phyloP scores from a whole-genome alignment of 441 rosid species.

The Erysimum cheiri region DNA sequence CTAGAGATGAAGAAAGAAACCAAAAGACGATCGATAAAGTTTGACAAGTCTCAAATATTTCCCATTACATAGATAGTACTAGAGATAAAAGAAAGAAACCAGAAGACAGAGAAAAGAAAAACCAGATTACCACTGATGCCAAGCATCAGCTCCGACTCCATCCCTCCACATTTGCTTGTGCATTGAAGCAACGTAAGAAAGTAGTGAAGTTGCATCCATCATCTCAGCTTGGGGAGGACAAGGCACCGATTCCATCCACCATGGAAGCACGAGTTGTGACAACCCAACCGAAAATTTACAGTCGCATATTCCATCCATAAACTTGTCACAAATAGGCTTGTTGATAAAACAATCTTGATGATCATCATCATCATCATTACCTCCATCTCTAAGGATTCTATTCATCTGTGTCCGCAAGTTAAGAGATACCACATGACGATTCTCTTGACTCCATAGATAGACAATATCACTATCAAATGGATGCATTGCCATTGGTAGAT shows the following conservation, averaged over 20 bases:
- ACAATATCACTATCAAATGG: slow-evolving; percentile 5
- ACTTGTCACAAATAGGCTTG: background rate
- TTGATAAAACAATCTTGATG: background rate
- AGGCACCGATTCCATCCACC: slow-evolving; percentile 13
- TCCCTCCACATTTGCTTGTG: background rate
- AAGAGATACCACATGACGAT: background rate
- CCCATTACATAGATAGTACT: background rate
- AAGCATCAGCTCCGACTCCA: background rate
- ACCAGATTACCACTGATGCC: background rate
- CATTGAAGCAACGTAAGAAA: background rate
- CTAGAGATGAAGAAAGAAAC: too few species aligned
- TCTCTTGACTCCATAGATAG: slow-evolving; percentile 5
- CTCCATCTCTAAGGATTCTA: background rate
- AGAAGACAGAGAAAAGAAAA: background rate
- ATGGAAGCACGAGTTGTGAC: slow-evolving; percentile 1
- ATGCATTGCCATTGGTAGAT: slow-evolving; percentile 15
- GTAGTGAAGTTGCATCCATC: slow-evolving; percentile 3
- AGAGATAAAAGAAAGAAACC: background rate
- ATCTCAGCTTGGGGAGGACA: slow-evolving; percentile 22
- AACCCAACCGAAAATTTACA: background rate
- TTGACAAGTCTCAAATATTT: too few species aligned
- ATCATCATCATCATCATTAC: background rate
- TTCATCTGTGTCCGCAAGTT: background rate
- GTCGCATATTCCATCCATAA: background rate
- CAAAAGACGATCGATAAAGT: too few species aligned